These are phyloP conservation scores for Cryptococcus wingfieldii DNA, from an alignment of 1,284 basidiomycete genomes.

Conservation along the genomic window DNA sequence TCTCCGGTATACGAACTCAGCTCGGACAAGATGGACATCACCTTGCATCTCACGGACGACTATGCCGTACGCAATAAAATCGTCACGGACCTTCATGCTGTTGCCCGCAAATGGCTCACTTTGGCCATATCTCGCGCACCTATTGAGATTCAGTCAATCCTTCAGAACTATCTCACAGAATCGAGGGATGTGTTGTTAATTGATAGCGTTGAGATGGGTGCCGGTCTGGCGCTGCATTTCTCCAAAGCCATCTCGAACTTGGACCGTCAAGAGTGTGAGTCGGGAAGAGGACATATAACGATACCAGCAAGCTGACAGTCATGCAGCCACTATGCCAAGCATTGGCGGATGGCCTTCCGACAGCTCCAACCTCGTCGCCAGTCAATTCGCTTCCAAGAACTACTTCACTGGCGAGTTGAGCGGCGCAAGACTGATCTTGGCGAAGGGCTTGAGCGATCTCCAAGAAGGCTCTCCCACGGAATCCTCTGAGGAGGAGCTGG, in stretches of 20 bases:
- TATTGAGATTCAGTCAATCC: constrained; percentile 82
- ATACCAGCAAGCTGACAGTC: background rate
- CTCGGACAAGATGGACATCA: constrained; percentile 71
- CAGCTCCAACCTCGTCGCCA: constrained; percentile 68
- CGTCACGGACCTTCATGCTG: constrained; percentile 65
- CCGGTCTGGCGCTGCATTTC: constrained; percentile 79
- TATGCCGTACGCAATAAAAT: constrained; percentile 83
- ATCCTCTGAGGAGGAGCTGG: constrained; percentile 59
- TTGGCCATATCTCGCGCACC: constrained; percentile 81
- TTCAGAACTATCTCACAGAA: constrained; percentile 76
- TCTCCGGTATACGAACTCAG: constrained; percentile 79
- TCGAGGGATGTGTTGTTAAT: constrained; percentile 63
- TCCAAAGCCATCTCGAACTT: constrained; percentile 73
- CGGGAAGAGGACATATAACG: no score
- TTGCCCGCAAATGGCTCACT: constrained; percentile 77
- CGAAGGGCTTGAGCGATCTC: constrained; percentile 54
- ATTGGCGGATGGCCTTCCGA: constrained; percentile 57
- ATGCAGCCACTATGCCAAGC: constrained; percentile 39
- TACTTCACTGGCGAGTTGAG: constrained; percentile 82
- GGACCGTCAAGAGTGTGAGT: constrained; percentile 69
- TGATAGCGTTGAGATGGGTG: constrained; percentile 79
- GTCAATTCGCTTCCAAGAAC: constrained; percentile 76
- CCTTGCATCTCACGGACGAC: constrained; percentile 78
- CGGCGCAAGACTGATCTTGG: constrained; percentile 64
- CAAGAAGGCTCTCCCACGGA: constrained; percentile 60